These are phyloP conservation scores for Podaxis mareebaensis DNA, from an alignment of 768 basidiomycete genomes.

Conservation along the genomic window DNA sequence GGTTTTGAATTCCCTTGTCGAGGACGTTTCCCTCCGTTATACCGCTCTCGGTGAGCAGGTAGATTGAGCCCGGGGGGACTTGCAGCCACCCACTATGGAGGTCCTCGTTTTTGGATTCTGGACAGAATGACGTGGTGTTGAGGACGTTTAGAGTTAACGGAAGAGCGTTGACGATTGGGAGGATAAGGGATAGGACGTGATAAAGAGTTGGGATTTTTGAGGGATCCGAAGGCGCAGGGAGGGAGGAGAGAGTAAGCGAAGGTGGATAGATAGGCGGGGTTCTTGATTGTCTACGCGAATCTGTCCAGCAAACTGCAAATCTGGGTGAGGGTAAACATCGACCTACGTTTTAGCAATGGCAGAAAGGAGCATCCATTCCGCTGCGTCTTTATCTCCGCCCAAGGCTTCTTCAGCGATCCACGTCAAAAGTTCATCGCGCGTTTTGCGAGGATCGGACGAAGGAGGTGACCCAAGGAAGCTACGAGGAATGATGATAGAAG, in stretches of 20 bases:
- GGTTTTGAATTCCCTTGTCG: constrained; percentile 61
- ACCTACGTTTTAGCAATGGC: constrained; percentile 65
- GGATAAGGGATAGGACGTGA: constrained; percentile 53
- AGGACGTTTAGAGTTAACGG: constrained; percentile 64
- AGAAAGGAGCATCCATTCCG: constrained; percentile 74
- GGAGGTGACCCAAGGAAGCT: constrained; percentile 31
- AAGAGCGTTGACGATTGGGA: constrained; percentile 56
- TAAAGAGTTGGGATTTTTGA: constrained; percentile 47
- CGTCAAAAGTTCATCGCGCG: constrained; percentile 56
- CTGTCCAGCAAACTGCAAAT: neutral
- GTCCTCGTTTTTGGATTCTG: constrained; percentile 70
- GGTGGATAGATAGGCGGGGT: constrained; percentile 67
- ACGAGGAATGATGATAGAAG: constrained; percentile 39
- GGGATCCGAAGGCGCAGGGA: constrained; percentile 45
- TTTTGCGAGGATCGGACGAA: constrained; percentile 19
- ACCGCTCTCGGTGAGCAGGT: constrained; percentile 66
- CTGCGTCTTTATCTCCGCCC: constrained; percentile 65
- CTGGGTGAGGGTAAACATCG: neutral
- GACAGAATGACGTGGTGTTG: constrained; percentile 59
- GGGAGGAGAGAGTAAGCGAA: constrained; percentile 61
- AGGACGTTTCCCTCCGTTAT: constrained; percentile 67
- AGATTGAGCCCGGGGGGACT: constrained; percentile 58
- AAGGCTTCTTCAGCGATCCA: constrained; percentile 78
- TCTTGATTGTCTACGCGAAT: constrained; percentile 58
- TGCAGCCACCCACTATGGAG: constrained; percentile 76